Conservation (phyloP, 2,329 filamentous ascomycete species). For the Alternaria panax region DNA sequence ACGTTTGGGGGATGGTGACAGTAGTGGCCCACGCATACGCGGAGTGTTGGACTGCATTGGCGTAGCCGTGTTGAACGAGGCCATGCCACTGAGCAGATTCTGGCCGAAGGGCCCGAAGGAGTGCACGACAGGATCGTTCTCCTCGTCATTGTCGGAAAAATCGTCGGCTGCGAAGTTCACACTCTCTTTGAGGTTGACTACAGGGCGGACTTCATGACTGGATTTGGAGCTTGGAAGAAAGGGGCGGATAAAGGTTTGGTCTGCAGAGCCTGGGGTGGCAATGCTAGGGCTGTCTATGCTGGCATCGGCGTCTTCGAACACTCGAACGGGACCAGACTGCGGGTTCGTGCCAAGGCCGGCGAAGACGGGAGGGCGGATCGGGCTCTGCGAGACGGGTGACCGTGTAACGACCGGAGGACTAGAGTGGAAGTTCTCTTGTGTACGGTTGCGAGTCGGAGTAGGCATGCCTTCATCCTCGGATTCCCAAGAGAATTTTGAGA, state of each 20-base stretch:
- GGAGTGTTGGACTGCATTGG: slow-evolving; percentile 55
- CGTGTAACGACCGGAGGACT: slow-evolving; percentile 70
- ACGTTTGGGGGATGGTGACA: slow-evolving; percentile 44
- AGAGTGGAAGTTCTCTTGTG: slow-evolving; percentile 60
- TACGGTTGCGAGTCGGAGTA: slow-evolving; percentile 43
- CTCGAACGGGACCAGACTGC: slow-evolving; percentile 39
- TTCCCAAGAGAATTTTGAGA: slow-evolving; percentile 53
- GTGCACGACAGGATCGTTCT: slow-evolving; percentile 91
- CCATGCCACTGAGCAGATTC: slow-evolving; percentile 81
- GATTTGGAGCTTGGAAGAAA: slow-evolving; percentile 31
- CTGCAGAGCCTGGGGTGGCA: slow-evolving; percentile 32
- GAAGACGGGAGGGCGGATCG: slow-evolving; percentile 58
- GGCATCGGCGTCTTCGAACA: slow-evolving; percentile 51
- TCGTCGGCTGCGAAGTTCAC: slow-evolving; percentile 60
- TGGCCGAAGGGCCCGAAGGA: slow-evolving; percentile 91
- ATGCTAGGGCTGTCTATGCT: slow-evolving; percentile 32
- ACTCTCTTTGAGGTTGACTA: slow-evolving; percentile 33
- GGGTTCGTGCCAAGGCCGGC: slow-evolving; percentile 43
- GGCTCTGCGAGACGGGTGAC: slow-evolving; percentile 80
- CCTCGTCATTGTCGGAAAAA: slow-evolving; percentile 79
- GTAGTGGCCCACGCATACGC: slow-evolving; percentile 33
- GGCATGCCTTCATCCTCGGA: slow-evolving; percentile 66
- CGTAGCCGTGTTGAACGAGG: slow-evolving; percentile 73
- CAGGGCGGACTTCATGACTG: slow-evolving; percentile 22
- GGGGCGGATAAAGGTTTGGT: slow-evolving; percentile 44